Evolutionary conservation across 2,329 filamentous ascomycete genomes (phyloP).

Genomic region (Xylariaceae sp.): DNA sequence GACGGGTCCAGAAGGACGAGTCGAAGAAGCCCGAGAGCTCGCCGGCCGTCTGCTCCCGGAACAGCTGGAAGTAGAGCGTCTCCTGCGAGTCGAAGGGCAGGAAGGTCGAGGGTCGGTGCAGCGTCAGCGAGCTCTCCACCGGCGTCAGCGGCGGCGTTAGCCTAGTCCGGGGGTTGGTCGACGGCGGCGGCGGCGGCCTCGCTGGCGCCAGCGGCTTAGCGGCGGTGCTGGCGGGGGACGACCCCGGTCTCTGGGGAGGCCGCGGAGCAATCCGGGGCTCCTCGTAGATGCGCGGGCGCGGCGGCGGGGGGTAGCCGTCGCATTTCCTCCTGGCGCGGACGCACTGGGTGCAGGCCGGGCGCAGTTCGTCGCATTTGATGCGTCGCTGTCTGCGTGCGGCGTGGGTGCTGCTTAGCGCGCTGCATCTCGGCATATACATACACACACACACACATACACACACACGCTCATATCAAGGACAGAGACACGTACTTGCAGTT

Average conservation of each 20-base stretch:
- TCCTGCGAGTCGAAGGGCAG: slow-evolving; percentile 46
- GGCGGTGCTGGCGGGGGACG: slow-evolving; percentile 5
- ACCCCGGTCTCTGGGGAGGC: slow-evolving; percentile 5
- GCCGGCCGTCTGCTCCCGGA: slow-evolving; percentile 51
- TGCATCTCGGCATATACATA: no score
- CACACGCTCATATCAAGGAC: no score
- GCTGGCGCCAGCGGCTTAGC: slow-evolving; percentile 5
- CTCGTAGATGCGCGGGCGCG: slow-evolving; percentile 36
- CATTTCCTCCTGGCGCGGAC: slow-evolving; percentile 50
- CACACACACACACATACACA: no score
- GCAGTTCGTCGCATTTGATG: slow-evolving; percentile 60
- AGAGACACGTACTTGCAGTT: slow-evolving; percentile 64
- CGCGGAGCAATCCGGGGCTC: slow-evolving; percentile 30
- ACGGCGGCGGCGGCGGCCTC: slow-evolving; percentile 4
- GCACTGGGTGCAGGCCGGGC: slow-evolving; percentile 54
- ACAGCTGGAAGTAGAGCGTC: slow-evolving; percentile 54
- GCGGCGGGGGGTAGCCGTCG: slow-evolving; percentile 54
- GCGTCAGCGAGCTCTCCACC: slow-evolving; percentile 19
- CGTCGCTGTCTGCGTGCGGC: slow-evolving; percentile 44
- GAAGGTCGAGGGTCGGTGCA: slow-evolving; percentile 37
- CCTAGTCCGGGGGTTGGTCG: slow-evolving; percentile 1
- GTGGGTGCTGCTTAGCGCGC: slow-evolving; percentile 15
- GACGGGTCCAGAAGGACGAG: slow-evolving; percentile 55
- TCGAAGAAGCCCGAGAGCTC: slow-evolving; percentile 63
- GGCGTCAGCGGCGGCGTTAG: slow-evolving; percentile 29